phyloP scores from a whole-genome alignment of 1,284 basidiomycete species.

The Sanghuangporus baumii region DNA sequence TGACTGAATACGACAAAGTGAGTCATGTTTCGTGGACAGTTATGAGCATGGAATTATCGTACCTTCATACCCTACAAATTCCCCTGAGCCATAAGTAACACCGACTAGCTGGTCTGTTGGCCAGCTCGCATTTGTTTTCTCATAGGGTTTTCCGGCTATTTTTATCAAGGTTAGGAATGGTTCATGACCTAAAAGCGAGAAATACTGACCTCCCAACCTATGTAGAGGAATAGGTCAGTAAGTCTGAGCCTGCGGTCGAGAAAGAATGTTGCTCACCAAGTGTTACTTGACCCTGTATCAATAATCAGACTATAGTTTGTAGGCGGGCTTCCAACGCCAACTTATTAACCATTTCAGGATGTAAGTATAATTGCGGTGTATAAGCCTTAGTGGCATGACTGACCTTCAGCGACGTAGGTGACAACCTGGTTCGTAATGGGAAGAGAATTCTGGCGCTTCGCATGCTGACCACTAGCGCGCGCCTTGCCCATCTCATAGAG shows the following conservation, averaged over 20 bases:
- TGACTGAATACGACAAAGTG: conserved; percentile 10
- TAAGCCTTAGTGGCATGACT: background rate
- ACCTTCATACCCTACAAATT: conserved; percentile 18
- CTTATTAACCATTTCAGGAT: background rate
- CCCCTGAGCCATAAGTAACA: conserved; percentile 19
- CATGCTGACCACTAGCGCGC: background rate
- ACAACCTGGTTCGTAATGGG: conserved; percentile 9
- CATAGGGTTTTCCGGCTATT: conserved; percentile 20
- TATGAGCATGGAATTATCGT: background rate
- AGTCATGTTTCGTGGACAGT: background rate
- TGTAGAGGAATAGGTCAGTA: conserved; percentile 12
- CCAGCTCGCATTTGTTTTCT: conserved; percentile 4
- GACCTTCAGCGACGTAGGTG: background rate
- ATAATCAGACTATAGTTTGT: conserved; percentile 18
- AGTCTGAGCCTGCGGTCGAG: too few relatives aligned
- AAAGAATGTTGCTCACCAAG: conserved; percentile 16
- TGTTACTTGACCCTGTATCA: conserved; percentile 21
- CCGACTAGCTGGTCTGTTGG: conserved; percentile 10
- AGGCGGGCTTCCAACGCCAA: conserved; percentile 18
- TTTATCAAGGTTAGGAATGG: conserved; percentile 8
- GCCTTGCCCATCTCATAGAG: background rate
- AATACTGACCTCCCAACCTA: background rate
- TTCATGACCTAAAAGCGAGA: background rate
- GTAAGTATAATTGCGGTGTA: too few relatives aligned
- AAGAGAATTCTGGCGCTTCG: conserved; percentile 3